Percentiles rank a stretch among this genome's conserved stretches.
Conservation (phyloP, 2,329 filamentous ascomycete genomes). For the Cercospora zeina region DNA sequence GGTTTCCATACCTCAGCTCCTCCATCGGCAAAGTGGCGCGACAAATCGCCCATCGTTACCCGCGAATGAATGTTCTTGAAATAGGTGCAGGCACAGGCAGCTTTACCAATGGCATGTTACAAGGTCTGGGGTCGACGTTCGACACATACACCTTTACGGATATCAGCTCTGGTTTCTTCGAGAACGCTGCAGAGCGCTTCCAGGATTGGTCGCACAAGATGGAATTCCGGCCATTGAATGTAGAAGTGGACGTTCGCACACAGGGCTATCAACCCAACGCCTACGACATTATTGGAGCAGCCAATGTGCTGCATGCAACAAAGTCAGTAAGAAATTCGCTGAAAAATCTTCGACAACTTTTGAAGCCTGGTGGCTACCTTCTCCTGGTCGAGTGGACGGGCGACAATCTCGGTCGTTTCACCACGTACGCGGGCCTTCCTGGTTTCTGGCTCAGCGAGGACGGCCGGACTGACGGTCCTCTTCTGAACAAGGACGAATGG, state of each 20-base stretch:
- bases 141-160: conserved; percentile 51
- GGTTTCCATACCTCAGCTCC: conserved; percentile 3
- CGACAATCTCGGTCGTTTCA: conserved; percentile 5
- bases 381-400: conserved; percentile 26
- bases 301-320: conserved; percentile 33
- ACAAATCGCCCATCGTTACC: conserved; percentile 43
- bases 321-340: conserved; percentile 24
- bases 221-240: conserved; percentile 37
- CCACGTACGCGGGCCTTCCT: conserved; percentile 8
- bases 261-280: conserved; percentile 45
- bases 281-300: conserved; percentile 35
- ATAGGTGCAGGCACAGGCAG: conserved; percentile 51
- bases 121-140: conserved; percentile 37
- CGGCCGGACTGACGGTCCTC: conserved; percentile 34
- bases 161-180: conserved; percentile 47
- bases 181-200: conserved; percentile 39
- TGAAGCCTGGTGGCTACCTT: conserved; percentile 34
- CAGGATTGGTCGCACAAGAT: conserved; percentile 33
- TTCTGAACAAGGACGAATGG: conserved; percentile 37
- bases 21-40: conserved; percentile 9
- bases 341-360: conserved; percentile 29
- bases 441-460: conserved; percentile 31
- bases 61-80: conserved; percentile 48
- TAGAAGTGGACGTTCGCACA: conserved; percentile 33
- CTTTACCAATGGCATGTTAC: conserved; percentile 44